Evolutionary conservation across 192 early-diverging fungal species (phyloP).

Genomic region (Radiomyces spectabilis): DNA sequence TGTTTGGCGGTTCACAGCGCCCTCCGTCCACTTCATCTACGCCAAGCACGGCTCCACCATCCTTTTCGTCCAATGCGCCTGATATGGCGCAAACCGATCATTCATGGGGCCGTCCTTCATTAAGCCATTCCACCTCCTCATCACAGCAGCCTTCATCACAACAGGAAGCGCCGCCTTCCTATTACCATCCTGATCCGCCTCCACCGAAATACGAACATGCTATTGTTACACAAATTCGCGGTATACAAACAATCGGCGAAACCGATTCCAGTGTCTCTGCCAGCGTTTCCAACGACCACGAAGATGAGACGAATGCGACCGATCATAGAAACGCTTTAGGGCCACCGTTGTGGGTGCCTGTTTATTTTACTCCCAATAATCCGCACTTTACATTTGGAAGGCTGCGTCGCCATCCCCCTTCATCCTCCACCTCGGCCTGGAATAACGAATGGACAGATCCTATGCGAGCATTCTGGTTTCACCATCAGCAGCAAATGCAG

Average conservation of each 20-base stretch:
- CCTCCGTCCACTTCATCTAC: slow-evolving; percentile 1
- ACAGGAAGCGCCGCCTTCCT: slow-evolving; percentile 2
- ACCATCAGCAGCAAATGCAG: too few relatives aligned
- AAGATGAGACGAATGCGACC: not conserved
- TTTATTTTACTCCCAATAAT: slow-evolving; percentile 1
- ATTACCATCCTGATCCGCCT: slow-evolving; percentile 1
- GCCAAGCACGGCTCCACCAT: slow-evolving; percentile 10
- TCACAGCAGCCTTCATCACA: not conserved
- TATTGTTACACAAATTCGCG: slow-evolving; percentile 15
- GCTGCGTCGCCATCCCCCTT: not conserved
- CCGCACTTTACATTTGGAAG: not conserved
- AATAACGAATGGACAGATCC: too few relatives aligned
- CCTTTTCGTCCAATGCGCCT: slow-evolving; percentile 3
- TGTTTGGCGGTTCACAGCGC: too few relatives aligned
- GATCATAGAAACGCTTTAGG: not conserved
- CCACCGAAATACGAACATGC: slow-evolving; percentile 17
- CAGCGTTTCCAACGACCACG: not conserved
- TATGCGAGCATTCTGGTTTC: too few relatives aligned
- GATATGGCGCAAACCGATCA: too few relatives aligned
- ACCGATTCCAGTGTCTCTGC: too few relatives aligned
- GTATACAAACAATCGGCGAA: too few relatives aligned
- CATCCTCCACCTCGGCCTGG: too few relatives aligned
- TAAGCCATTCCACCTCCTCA: too few relatives aligned
- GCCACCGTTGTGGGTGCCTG: slow-evolving; percentile 2
- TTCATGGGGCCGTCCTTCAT: too few relatives aligned